Percentiles rank a stretch among this genome's conserved stretches.
These are phyloP conservation scores for Calonectria crousiana DNA, from an alignment of 2,329 filamentous ascomycete species.

Conservation along the genomic window DNA sequence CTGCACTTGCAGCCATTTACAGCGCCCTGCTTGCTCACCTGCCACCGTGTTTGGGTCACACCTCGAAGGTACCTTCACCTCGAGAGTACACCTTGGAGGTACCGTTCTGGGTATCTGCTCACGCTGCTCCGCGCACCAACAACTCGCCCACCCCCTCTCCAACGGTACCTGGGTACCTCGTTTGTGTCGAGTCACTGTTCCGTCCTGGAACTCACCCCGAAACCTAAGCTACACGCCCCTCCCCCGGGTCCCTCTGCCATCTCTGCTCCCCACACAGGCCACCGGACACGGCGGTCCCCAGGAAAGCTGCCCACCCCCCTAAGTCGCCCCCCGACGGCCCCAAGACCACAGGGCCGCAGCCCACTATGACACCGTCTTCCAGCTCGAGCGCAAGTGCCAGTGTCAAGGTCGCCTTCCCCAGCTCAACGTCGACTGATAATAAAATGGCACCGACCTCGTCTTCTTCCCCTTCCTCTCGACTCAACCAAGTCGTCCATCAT, in stretches of 20 bases:
- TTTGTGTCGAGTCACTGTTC: slow-evolving; percentile 1
- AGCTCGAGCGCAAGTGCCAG: slow-evolving; percentile 21
- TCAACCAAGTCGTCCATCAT: slow-evolving; percentile 75
- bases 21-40: slow-evolving; percentile 21
- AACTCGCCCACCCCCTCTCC: slow-evolving; percentile 4
- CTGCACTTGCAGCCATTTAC: slow-evolving; percentile 14
- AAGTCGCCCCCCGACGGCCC: slow-evolving; percentile 30
- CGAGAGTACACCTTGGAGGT: slow-evolving; percentile 7
- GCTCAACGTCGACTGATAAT: slow-evolving; percentile 45
- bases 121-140: not conserved
- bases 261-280: slow-evolving; percentile 36
- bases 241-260: slow-evolving; percentile 25
- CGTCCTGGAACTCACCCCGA: slow-evolving; percentile 6
- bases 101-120: slow-evolving; percentile 14
- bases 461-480: slow-evolving; percentile 63
- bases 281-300: slow-evolving; percentile 38
- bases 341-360: slow-evolving; percentile 43
- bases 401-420: slow-evolving; percentile 27
- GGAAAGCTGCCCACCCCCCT: slow-evolving; percentile 36
- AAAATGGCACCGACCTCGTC: slow-evolving; percentile 48
- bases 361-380: slow-evolving; percentile 48
- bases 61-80: slow-evolving; percentile 16
- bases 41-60: slow-evolving; percentile 15
- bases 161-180: slow-evolving; percentile 15
- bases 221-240: slow-evolving; percentile 25